Evolutionary conservation across 2,329 filamentous ascomycete genomes (phyloP), one percentile per base, ranked within the genome.

Genomic region (Metarhizium brunneum): DNA sequence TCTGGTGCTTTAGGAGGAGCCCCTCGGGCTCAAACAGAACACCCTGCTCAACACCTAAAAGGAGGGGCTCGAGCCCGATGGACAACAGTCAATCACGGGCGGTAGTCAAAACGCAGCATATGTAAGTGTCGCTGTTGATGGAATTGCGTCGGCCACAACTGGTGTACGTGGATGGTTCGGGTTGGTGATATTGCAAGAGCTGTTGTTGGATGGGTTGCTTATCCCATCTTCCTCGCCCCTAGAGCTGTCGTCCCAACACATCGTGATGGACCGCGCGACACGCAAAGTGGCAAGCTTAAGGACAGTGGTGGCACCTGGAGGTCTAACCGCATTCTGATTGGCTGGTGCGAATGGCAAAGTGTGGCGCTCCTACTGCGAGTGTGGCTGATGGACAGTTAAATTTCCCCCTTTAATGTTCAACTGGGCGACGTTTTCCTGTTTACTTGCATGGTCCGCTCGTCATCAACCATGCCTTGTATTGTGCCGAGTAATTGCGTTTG

Each of bases 31-130:
- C 20, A 30, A 48, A 11, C 20, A n/a, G 6, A 48, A 14, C 43
- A 29, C 30, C 32, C 16, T 32, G 52, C 45, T 48, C 45, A 48
- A 47, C 52, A 47, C 43, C n/a, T 43, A 13, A 47, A 5, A 51
- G 25, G 48, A 52, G 52, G 56, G 56, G 56, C 54, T 56, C 54
- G 51, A 16, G 54, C 56, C 42, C 45, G 42, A 48, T 36, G 54
- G 50, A 47, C 51, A 58, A 47, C 32, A 36, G 29, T 58, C 56
- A 42, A 43, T 58, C 40, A 43, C 20, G 38, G 18, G 51, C 13
- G 45, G 45, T 8, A 6, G 25, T 48, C 20, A 48, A 48, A n/a
- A 30, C 8, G 45, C 45, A 48, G 25, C 45, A 48, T 48, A n/a
- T 20, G n/a, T 16, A 10, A 8, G 45, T 14, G 45, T 48, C 25